These are phyloP conservation scores for Globisporangium carolinianum DNA, from an alignment of 352 stramenopile species.

Conservation along the genomic window DNA sequence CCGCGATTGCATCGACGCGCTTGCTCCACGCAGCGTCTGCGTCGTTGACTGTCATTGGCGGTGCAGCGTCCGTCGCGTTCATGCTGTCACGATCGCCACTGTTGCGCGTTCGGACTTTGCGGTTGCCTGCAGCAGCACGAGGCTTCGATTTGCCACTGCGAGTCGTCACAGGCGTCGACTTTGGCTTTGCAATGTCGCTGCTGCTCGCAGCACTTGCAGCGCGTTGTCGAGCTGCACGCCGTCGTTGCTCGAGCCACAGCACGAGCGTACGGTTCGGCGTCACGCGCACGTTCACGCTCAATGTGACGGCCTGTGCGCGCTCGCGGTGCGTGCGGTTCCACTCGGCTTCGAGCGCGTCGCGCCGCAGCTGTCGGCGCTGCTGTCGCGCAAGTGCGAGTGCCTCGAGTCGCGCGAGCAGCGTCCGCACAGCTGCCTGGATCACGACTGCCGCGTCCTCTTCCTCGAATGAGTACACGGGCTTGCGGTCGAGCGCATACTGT, in stretches of 20 bases:
- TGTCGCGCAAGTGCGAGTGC: constrained; percentile 22
- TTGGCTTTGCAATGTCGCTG: constrained; percentile 1
- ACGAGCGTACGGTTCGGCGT: constrained; percentile 11
- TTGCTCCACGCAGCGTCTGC: constrained; percentile 8
- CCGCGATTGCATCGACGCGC: constrained; percentile 8
- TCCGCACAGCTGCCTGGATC: constrained; percentile 36
- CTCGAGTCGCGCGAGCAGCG: constrained; percentile 31
- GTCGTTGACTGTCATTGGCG: background rate
- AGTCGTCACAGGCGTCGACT: background rate
- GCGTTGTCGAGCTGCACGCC: background rate
- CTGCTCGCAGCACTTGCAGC: background rate
- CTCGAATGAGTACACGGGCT: constrained; percentile 52
- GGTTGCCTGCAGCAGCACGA: background rate
- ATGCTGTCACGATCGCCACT: too few relatives aligned
- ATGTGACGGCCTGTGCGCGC: constrained; percentile 37
- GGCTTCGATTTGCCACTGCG: background rate
- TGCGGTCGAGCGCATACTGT: constrained; percentile 20
- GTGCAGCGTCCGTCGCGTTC: background rate
- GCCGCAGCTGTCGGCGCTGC: constrained; percentile 20
- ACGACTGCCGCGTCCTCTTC: constrained; percentile 43
- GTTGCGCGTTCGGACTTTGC: background rate
- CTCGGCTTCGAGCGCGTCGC: constrained; percentile 23
- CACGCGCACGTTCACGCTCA: constrained; percentile 18
- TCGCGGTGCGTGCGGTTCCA: constrained; percentile 36
- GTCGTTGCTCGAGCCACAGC: constrained; percentile 17